Conservation (phyloP, 108 stramenopile genomes). For the Phaeodactylum tricornutum region DNA sequence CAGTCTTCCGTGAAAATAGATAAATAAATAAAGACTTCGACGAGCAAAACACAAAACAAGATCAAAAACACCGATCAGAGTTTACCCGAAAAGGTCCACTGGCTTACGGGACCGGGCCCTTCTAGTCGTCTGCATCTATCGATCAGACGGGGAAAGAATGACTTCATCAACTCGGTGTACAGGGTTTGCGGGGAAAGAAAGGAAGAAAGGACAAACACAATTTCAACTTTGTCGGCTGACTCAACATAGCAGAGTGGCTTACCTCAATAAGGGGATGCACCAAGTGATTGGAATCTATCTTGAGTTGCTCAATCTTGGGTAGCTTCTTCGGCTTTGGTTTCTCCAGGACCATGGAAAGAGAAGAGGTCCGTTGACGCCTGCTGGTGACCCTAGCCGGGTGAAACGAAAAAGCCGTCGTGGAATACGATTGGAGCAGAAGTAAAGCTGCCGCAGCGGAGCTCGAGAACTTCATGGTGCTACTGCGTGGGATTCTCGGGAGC, state of each 20-base stretch:
- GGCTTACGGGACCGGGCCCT: slow-evolving; percentile 85
- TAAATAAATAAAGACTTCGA: too few relatives aligned
- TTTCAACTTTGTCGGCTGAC: too few relatives aligned
- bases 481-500: too few relatives aligned
- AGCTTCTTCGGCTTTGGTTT: slow-evolving; percentile 53
- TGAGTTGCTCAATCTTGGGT: slow-evolving; percentile 71
- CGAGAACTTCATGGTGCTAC: too few relatives aligned
- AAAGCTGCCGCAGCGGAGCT: too few relatives aligned
- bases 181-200: too few relatives aligned
- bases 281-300: slow-evolving; percentile 52
- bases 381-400: too few relatives aligned
- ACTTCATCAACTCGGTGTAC: slow-evolving; percentile 69
- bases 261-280: slow-evolving; percentile 59
- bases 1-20: too few relatives aligned
- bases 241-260: too few relatives aligned
- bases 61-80: slow-evolving; percentile 65
- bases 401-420: too few relatives aligned
- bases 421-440: too few relatives aligned
- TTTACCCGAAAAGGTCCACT: slow-evolving; percentile 82
- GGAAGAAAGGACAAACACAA: too few relatives aligned
- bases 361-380: slow-evolving; percentile 1
- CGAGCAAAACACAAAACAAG: background rate
- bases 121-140: slow-evolving; percentile 74
- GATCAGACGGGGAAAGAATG: slow-evolving; percentile 91
- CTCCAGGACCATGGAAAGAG: slow-evolving; percentile 58